Evolutionary conservation across 2,329 filamentous ascomycete species (phyloP).

Genomic region (Xylariomycetidae sp.): DNA sequence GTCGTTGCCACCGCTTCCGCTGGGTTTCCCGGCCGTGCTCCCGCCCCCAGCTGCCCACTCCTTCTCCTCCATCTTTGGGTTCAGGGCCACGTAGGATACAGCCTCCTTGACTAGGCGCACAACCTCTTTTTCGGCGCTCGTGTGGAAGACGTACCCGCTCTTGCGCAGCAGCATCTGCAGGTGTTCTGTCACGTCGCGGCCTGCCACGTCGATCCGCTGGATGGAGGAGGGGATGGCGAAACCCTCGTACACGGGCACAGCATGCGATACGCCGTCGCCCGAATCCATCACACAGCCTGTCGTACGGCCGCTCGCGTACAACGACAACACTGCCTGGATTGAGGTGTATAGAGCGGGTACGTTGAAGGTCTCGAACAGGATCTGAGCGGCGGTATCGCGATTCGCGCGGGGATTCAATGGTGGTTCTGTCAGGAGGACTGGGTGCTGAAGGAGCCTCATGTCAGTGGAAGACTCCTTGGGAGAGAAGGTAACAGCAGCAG

Average conservation of each 20-base stretch:
- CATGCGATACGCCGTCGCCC: slow-evolving; percentile 93
- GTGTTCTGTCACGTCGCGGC: slow-evolving; percentile 92
- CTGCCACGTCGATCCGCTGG: slow-evolving; percentile 90
- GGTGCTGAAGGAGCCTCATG: slow-evolving; percentile 55
- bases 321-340: slow-evolving; percentile 90
- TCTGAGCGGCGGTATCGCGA: slow-evolving; percentile 92
- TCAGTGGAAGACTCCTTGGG: slow-evolving; percentile 5
- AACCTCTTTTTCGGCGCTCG: slow-evolving; percentile 98
- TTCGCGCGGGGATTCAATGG: slow-evolving; percentile 93
- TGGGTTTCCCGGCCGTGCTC: no score
- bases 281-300: slow-evolving; percentile 94
- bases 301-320: slow-evolving; percentile 93
- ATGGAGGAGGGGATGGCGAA: slow-evolving; percentile 97
- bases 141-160: slow-evolving; percentile 91
- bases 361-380: slow-evolving; percentile 98
- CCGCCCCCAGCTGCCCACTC: no score
- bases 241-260: slow-evolving; percentile 94
- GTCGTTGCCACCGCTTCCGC: no score
- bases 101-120: slow-evolving; percentile 96
- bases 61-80: slow-evolving; percentile 92
- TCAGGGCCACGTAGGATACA: slow-evolving; percentile 81
- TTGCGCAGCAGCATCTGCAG: slow-evolving; percentile 87
- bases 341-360: slow-evolving; percentile 94
- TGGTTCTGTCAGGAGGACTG: slow-evolving; percentile 91
- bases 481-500: background rate